Conservation (phyloP, 1,284 basidiomycete species). For the Ceratorhiza oryzae-sativae region DNA sequence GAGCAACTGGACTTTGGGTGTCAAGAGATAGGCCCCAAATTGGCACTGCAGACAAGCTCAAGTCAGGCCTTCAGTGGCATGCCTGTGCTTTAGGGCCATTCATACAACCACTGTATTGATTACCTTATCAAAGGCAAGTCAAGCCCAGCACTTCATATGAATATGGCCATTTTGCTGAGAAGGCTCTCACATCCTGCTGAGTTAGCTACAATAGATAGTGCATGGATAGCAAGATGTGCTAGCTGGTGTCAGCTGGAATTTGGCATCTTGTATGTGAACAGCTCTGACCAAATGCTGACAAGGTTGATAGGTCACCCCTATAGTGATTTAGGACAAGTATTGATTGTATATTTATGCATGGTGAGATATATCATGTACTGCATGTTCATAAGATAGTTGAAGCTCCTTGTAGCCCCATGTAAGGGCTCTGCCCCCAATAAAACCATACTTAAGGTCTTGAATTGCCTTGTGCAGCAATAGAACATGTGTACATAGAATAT, state of each 20-base stretch:
- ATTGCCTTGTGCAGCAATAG: too few species aligned
- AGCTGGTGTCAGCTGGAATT: slow-evolving; percentile 43
- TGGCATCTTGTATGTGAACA: slow-evolving; percentile 1
- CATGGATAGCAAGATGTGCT: slow-evolving; percentile 44
- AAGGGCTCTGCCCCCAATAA: too few species aligned
- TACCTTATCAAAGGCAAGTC: slow-evolving; percentile 40
- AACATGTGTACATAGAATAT: too few species aligned
- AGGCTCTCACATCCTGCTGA: slow-evolving; percentile 45
- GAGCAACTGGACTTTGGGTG: too few species aligned
- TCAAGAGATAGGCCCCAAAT: slow-evolving; percentile 28
- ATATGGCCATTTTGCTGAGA: slow-evolving; percentile 45
- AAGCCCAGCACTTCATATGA: slow-evolving; percentile 45
- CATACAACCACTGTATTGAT: slow-evolving; percentile 44
- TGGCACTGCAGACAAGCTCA: slow-evolving; percentile 31
- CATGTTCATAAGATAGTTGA: not conserved
- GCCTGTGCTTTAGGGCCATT: slow-evolving; percentile 37
- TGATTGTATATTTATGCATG: too few species aligned
- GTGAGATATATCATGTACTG: not conserved
- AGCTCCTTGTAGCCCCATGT: slow-evolving; percentile 15
- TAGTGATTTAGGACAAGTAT: not conserved
- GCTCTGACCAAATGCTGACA: slow-evolving; percentile 1
- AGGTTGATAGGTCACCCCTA: slow-evolving; percentile 4
- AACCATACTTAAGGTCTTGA: too few species aligned
- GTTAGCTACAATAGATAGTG: slow-evolving; percentile 45
- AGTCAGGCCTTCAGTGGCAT: slow-evolving; percentile 32